Percentiles rank a stretch among this genome's conserved stretches.
Conservation (phyloP, 2,329 filamentous ascomycete genomes). For the Septoria linicola region DNA sequence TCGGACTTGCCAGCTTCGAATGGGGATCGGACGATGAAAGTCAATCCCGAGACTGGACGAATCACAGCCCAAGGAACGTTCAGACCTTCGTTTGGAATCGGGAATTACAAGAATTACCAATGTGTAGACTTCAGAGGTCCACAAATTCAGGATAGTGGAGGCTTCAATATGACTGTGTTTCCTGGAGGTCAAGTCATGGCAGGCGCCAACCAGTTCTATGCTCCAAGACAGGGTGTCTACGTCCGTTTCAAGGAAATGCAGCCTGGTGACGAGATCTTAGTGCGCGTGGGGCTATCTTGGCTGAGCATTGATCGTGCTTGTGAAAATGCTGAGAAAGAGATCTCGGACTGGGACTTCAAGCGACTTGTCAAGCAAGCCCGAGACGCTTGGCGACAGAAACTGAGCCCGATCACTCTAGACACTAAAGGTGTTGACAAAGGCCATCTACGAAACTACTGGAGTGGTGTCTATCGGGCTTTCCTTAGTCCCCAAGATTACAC, state of each 20-base stretch:
- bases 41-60: constrained; percentile 53
- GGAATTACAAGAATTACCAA: constrained; percentile 57
- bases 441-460: constrained; percentile 45
- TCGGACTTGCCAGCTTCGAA: constrained; percentile 57
- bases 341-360: constrained; percentile 64
- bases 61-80: constrained; percentile 60
- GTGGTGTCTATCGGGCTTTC: constrained; percentile 46
- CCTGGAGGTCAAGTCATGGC: constrained; percentile 41
- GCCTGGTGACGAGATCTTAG: constrained; percentile 53
- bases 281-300: constrained; percentile 67
- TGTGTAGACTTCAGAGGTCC: constrained; percentile 59
- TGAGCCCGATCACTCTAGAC: constrained; percentile 40
- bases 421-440: constrained; percentile 37
- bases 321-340: constrained; percentile 64
- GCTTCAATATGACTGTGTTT: constrained; percentile 53
- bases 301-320: constrained; percentile 66
- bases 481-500: constrained; percentile 49
- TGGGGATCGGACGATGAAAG: constrained; percentile 49
- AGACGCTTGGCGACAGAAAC: constrained; percentile 42
- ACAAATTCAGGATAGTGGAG: constrained; percentile 54
- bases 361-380: constrained; percentile 45
- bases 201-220: constrained; percentile 36
- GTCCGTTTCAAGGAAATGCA: constrained; percentile 35
- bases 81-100: constrained; percentile 60
- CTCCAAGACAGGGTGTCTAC: constrained; percentile 28